These are phyloP conservation scores for Phytophthora ohioensis DNA, from an alignment of 352 stramenopile species.

Conservation along the genomic window DNA sequence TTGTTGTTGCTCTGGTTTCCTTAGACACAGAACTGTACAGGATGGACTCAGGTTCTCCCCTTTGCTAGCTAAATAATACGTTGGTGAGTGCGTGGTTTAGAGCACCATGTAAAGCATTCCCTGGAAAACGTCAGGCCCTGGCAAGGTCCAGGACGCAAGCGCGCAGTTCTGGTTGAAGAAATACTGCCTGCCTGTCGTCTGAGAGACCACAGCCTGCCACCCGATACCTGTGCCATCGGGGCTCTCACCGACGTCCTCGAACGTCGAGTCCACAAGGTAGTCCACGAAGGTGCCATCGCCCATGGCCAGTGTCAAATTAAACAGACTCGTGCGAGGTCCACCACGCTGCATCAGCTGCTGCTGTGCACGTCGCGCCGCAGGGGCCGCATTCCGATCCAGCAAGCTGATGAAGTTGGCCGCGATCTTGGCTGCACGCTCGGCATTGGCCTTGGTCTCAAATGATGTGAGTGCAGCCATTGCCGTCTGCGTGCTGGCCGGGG, in stretches of 20 bases:
- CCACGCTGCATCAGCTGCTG: slow-evolving; percentile 35
- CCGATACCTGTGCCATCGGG: slow-evolving; percentile 49
- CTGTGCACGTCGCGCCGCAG: slow-evolving; percentile 43
- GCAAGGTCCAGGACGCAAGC: slow-evolving; percentile 82
- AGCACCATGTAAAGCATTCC: slow-evolving; percentile 81
- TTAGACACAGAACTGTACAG: slow-evolving; percentile 39
- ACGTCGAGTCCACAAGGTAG: slow-evolving; percentile 72
- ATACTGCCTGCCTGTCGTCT: slow-evolving; percentile 83
- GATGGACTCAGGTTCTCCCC: slow-evolving; percentile 34
- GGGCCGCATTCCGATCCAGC: slow-evolving; percentile 49
- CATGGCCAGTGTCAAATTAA: slow-evolving; percentile 65
- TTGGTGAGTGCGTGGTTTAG: slow-evolving; percentile 43
- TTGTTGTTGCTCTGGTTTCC: slow-evolving; percentile 40
- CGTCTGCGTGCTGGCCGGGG: slow-evolving; percentile 50
- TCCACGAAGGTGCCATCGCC: slow-evolving; percentile 76
- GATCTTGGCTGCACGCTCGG: slow-evolving; percentile 63
- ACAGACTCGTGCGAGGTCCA: slow-evolving; percentile 46
- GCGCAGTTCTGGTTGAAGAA: slow-evolving; percentile 85
- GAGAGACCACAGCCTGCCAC: slow-evolving; percentile 76
- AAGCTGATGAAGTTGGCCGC: slow-evolving; percentile 63
- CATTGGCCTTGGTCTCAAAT: slow-evolving; percentile 66
- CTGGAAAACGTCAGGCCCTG: slow-evolving; percentile 60
- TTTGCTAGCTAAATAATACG: slow-evolving; percentile 55
- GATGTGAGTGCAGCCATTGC: slow-evolving; percentile 61
- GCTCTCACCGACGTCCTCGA: slow-evolving; percentile 59